Conservation (phyloP, 2,329 filamentous ascomycete species). For the Alternaria incomplexa region DNA sequence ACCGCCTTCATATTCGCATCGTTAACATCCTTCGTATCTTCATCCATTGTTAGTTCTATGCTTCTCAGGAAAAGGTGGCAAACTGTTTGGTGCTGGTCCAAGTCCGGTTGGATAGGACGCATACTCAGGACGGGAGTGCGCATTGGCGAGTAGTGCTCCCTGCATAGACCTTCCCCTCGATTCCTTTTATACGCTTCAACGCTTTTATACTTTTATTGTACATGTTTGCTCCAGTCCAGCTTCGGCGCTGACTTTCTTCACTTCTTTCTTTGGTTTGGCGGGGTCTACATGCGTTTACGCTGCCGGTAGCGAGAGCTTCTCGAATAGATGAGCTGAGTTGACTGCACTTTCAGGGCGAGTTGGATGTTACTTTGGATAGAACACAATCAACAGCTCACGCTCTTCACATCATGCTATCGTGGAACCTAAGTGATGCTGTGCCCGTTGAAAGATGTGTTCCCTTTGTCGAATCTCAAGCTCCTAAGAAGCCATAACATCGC, state of each 20-base stretch:
- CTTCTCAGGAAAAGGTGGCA: background rate
- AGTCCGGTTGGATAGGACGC: background rate
- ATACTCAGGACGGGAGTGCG: background rate
- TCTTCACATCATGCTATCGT: background rate
- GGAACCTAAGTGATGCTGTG: background rate
- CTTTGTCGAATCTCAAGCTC: background rate
- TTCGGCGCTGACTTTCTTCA: conserved; percentile 14
- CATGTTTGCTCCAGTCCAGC: conserved; percentile 18
- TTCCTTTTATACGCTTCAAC: conserved; percentile 10
- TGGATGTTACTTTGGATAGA: background rate
- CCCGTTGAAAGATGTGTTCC: background rate
- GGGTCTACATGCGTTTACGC: background rate
- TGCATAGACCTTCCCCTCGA: conserved; percentile 15
- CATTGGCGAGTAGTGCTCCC: background rate
- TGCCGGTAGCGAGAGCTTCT: background rate
- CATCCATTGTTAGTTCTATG: background rate
- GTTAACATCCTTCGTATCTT: background rate
- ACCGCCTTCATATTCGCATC: background rate
- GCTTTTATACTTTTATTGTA: conserved; percentile 27
- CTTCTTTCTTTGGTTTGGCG: conserved; percentile 7
- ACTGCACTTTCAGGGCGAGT: background rate
- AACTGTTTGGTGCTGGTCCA: background rate
- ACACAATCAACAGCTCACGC: background rate
- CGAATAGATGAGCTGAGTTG: background rate
- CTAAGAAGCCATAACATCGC: background rate